A percentile compares a stretch with the other conserved stretches of the same genome.
These are phyloP conservation scores for Chamaecyparis obtusa DNA, from an alignment of 75 land plant species.

Conservation along the genomic window DNA sequence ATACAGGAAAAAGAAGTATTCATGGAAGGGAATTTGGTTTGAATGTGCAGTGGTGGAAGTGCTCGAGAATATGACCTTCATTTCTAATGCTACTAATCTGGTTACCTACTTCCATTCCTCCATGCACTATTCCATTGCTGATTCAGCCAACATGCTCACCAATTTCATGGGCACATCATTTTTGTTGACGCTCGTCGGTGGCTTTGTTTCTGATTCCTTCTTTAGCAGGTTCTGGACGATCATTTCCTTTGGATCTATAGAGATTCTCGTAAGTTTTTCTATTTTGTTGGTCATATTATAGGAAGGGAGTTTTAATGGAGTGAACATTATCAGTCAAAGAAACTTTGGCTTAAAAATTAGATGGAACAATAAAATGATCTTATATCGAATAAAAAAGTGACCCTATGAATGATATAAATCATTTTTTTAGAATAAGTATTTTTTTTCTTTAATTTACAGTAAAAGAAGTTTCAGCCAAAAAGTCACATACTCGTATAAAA, in stretches of 20 bases:
- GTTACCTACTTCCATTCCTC: slow-evolving; percentile 45
- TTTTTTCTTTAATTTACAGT: no score
- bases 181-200: slow-evolving; percentile 67
- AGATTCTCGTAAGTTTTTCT: slow-evolving; percentile 32
- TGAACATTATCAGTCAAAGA: no score
- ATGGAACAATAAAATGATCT: no score
- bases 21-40: slow-evolving; percentile 6
- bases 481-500: no score
- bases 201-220: slow-evolving; percentile 71
- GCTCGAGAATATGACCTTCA: slow-evolving; percentile 66
- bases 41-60: slow-evolving; percentile 50
- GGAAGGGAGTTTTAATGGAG: no score
- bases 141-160: slow-evolving; percentile 54
- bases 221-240: slow-evolving; percentile 49
- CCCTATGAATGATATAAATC: no score
- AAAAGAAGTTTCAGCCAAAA: no score
- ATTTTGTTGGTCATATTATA: no score
- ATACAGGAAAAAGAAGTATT: neutral
- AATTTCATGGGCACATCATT: slow-evolving; percentile 76
- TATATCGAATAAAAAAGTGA: no score
- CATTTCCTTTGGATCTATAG: slow-evolving; percentile 38
- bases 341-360: no score
- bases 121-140: slow-evolving; percentile 56
- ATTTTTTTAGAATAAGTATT: no score
- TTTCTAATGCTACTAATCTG: slow-evolving; percentile 76